Conservation (phyloP, 768 basidiomycete species). For the Suillus placidus region DNA sequence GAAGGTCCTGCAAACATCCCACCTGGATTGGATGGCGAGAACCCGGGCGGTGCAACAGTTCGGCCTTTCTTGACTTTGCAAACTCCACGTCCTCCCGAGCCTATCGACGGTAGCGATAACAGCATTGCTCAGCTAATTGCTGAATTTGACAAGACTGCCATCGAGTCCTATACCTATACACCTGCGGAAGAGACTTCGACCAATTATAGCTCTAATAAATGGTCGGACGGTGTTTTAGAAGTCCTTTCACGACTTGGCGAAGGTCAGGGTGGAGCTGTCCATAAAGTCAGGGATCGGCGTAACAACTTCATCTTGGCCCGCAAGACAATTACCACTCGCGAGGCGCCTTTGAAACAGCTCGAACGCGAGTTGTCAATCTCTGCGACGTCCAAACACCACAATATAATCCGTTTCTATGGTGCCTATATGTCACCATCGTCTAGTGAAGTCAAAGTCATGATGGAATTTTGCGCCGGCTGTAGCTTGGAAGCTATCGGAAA, state of each 20-base stretch:
- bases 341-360: constrained; percentile 91
- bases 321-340: constrained; percentile 90
- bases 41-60: constrained; percentile 45
- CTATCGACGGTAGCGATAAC: constrained; percentile 31
- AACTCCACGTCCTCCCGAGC: constrained; percentile 33
- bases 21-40: constrained; percentile 37
- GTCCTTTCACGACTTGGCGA: constrained; percentile 83
- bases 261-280: constrained; percentile 95
- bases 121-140: constrained; percentile 42
- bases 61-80: constrained; percentile 40
- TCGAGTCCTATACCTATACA: constrained; percentile 37
- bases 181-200: constrained; percentile 38
- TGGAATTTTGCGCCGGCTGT: constrained; percentile 89
- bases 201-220: constrained; percentile 37
- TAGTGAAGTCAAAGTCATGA: constrained; percentile 93
- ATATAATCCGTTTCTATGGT: constrained; percentile 91
- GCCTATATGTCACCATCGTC: constrained; percentile 86
- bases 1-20: constrained; percentile 36
- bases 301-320: constrained; percentile 85
- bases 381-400: constrained; percentile 77
- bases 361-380: constrained; percentile 91
- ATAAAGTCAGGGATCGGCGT: constrained; percentile 86
- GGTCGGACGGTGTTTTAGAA: constrained; percentile 74
- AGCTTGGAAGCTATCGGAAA: constrained; percentile 89
- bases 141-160: constrained; percentile 30